Percentiles rank a stretch among this genome's conserved stretches.
Evolutionary conservation across 192 early-diverging fungal species (phyloP).

Genomic region (Rhizoclosmatium globosum): DNA sequence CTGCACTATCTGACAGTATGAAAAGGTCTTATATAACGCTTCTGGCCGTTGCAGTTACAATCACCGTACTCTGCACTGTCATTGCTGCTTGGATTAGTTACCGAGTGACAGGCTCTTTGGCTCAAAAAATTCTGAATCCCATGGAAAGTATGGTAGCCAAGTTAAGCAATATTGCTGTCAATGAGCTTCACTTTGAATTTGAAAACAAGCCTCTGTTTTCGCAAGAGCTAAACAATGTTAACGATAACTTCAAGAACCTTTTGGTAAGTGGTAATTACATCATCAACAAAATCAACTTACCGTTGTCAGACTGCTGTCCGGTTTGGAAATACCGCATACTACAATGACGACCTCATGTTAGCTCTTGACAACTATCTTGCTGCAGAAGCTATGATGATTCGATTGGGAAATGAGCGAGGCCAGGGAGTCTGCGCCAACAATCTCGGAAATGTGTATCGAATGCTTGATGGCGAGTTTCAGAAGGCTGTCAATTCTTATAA

Average conservation of each 20-base stretch:
- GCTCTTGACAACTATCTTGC: conserved; percentile 48
- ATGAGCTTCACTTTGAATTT: conserved; percentile 23
- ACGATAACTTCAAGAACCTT: conserved; percentile 35
- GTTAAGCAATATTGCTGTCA: conserved; percentile 1
- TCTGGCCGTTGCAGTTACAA: neutral
- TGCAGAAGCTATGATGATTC: conserved; percentile 44
- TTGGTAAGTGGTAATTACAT: conserved; percentile 7
- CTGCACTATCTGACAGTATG: conserved; percentile 14
- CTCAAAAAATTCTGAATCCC: conserved; percentile 16
- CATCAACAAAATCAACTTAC: too few species aligned
- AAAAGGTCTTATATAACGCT: neutral
- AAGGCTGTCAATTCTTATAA: conserved; percentile 34
- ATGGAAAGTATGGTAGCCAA: conserved; percentile 22
- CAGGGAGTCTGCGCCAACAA: conserved; percentile 49
- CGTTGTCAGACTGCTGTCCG: conserved; percentile 39
- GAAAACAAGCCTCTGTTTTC: neutral
- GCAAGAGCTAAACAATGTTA: conserved; percentile 26
- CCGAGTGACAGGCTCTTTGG: conserved; percentile 16
- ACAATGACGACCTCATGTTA: conserved; percentile 40
- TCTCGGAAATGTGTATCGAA: conserved; percentile 48
- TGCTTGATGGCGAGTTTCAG: conserved; percentile 26
- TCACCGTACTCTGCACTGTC: conserved; percentile 1
- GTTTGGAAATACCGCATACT: conserved; percentile 50
- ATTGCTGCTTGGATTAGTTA: neutral
- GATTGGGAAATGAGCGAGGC: conserved; percentile 42